These are phyloP conservation scores for Murraya koenigii DNA, from an alignment of 345 rosid species.

Conservation along the genomic window DNA sequence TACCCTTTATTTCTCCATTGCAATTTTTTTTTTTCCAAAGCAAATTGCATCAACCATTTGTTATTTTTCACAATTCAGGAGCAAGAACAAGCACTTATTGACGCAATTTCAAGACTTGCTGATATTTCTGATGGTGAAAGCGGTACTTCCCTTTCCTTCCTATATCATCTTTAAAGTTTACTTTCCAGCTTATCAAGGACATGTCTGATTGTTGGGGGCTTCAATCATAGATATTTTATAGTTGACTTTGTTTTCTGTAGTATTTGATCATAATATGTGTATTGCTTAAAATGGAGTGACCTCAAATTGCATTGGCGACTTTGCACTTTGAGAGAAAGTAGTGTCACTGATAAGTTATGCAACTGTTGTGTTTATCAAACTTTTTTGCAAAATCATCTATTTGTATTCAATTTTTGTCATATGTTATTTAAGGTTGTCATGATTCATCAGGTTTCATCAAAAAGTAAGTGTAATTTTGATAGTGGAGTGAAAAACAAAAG, in stretches of 20 bases:
- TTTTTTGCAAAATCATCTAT: neutral
- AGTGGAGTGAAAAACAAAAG: neutral
- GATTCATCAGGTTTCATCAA: neutral
- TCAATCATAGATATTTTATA: neutral
- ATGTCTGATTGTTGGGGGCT: neutral
- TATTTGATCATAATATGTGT: neutral
- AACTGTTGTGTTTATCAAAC: neutral
- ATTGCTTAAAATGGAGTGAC: neutral
- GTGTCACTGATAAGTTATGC: neutral
- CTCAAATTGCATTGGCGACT: neutral
- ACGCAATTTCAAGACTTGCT: constrained; percentile 67
- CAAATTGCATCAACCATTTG: neutral
- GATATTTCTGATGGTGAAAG: constrained; percentile 75
- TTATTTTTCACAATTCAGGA: constrained; percentile 44
- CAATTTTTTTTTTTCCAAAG: neutral
- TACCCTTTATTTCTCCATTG: neutral
- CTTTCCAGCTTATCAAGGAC: neutral
- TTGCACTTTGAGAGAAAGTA: neutral
- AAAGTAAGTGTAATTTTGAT: neutral
- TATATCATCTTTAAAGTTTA: constrained; percentile 1
- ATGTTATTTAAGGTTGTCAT: neutral
- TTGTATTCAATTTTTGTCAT: neutral
- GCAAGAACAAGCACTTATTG: constrained; percentile 74
- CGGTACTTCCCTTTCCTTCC: constrained; percentile 33
- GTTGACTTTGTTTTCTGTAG: neutral